phyloP scores from a whole-genome alignment of 2,329 filamentous ascomycete genomes.

The Aaosphaeria pasadenensis region DNA sequence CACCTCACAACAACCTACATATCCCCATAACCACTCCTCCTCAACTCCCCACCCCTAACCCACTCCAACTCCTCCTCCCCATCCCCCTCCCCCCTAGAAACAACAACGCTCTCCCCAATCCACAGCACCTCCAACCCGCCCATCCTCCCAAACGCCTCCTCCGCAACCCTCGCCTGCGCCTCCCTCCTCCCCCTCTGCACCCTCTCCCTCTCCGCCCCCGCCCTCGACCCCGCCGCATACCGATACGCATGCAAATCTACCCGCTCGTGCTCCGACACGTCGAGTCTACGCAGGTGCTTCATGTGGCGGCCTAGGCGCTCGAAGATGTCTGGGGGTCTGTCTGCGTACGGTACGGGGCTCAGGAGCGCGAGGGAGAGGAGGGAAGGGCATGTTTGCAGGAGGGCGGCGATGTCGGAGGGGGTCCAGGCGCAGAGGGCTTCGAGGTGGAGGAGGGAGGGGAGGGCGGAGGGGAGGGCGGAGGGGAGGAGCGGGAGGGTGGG shows the following conservation, averaged over 20 bases:
- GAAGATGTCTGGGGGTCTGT: too few species aligned
- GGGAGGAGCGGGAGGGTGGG: too few species aligned
- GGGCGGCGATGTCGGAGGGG: too few species aligned
- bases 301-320: too few species aligned
- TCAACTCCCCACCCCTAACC: too few species aligned
- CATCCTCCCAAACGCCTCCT: background rate
- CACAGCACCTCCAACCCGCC: background rate
- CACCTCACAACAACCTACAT: background rate
- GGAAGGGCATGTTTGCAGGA: too few species aligned
- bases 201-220: background rate
- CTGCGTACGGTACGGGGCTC: too few species aligned
- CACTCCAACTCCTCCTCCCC: background rate
- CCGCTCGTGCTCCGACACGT: background rate
- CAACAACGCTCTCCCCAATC: background rate
- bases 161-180: background rate
- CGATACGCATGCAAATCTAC: background rate
- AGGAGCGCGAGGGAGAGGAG: too few species aligned
- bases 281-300: too few species aligned
- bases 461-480: too few species aligned
- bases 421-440: too few species aligned
- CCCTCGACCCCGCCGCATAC: background rate
- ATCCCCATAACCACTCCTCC: background rate
- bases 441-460: too few species aligned
- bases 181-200: background rate
- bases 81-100: background rate